Evolutionary conservation across 352 stramenopile species (phyloP).

Genomic region (Pythium pyrilobum): DNA sequence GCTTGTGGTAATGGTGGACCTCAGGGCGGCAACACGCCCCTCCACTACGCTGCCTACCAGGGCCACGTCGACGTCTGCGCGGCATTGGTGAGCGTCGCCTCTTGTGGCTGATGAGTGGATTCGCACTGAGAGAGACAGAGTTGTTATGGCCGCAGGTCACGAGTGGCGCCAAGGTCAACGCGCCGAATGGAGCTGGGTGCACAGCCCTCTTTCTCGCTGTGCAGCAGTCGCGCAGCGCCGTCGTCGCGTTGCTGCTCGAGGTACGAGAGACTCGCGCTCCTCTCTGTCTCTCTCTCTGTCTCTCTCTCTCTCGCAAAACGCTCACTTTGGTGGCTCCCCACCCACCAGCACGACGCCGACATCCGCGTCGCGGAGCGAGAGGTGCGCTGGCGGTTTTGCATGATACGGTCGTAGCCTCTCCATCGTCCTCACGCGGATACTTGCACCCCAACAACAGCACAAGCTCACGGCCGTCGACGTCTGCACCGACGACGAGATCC

Average conservation of each 20-base stretch:
- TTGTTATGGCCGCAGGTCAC: conserved; percentile 22
- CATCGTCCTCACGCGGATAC: background rate
- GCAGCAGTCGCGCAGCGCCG: conserved; percentile 42
- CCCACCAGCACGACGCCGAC: conserved; percentile 45
- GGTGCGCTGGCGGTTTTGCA: too few relatives aligned
- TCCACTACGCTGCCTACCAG: conserved; percentile 80
- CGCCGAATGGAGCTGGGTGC: conserved; percentile 44
- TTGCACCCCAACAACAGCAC: conserved; percentile 25
- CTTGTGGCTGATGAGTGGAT: background rate
- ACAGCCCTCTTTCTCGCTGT: conserved; percentile 67
- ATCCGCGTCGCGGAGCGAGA: conserved; percentile 41
- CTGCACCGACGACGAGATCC: conserved; percentile 35
- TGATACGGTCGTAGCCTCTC: background rate
- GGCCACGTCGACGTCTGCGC: conserved; percentile 37
- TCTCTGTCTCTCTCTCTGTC: too few relatives aligned
- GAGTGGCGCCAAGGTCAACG: conserved; percentile 50
- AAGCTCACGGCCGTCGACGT: conserved; percentile 58
- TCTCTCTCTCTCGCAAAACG: background rate
- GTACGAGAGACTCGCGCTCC: conserved; percentile 8
- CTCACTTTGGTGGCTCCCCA: background rate
- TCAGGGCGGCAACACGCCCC: conserved; percentile 49
- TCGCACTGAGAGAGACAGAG: background rate
- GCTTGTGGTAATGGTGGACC: background rate
- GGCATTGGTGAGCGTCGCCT: conserved; percentile 25
- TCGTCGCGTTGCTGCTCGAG: conserved; percentile 50